phyloP scores from a whole-genome alignment of 345 rosid genomes.

The Eucalyptus brandiana region DNA sequence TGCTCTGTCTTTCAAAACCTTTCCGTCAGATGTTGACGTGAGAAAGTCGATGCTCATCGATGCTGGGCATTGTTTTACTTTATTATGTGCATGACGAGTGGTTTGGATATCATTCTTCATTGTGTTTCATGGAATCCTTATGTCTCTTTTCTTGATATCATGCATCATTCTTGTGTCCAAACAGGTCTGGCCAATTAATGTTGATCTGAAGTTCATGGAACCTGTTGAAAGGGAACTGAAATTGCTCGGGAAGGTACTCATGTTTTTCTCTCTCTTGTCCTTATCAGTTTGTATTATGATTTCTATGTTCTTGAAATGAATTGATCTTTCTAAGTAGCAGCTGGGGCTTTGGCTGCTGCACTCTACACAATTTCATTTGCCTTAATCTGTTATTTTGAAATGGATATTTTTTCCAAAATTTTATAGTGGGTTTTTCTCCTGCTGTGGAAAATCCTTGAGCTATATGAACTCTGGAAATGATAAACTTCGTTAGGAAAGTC shows the following conservation, averaged over 20 bases:
- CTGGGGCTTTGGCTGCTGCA: not conserved
- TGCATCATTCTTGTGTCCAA: not conserved
- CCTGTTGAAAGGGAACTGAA: conserved; percentile 74
- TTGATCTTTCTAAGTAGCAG: not conserved
- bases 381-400: not conserved
- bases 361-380: not conserved
- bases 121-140: not conserved
- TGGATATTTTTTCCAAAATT: not conserved
- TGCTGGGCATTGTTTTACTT: not conserved
- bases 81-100: not conserved
- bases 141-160: not conserved
- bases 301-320: not conserved
- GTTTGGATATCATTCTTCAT: not conserved
- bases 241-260: conserved; percentile 67
- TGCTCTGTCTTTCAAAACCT: not conserved
- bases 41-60: not conserved
- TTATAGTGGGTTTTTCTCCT: not conserved
- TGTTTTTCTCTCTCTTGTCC: not conserved
- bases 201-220: conserved; percentile 66
- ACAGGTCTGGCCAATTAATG: conserved; percentile 88
- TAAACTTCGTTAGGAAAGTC: not conserved
- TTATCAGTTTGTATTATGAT: not conserved
- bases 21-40: not conserved
- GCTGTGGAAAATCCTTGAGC: not conserved
- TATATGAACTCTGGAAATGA: not conserved